phyloP scores from a whole-genome alignment of 805 yeast genomes.

The Teunomyces tritomae region DNA sequence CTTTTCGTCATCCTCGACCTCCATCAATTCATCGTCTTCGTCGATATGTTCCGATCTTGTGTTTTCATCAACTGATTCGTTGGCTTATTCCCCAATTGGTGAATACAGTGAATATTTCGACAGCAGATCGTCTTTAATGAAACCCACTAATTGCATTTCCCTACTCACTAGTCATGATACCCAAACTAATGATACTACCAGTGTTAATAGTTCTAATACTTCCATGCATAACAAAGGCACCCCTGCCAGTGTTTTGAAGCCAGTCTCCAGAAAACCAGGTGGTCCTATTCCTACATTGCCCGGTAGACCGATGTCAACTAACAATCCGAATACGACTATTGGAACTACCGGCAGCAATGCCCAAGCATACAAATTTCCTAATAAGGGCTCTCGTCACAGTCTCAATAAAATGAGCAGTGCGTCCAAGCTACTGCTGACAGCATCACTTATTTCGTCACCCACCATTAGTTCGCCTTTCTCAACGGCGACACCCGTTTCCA shows the following conservation, averaged over 20 bases:
- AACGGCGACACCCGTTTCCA: slow-evolving; percentile 28
- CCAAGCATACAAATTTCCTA: slow-evolving; percentile 13
- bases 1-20: slow-evolving; percentile 20
- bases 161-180: neutral
- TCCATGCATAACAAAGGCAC: slow-evolving; percentile 1
- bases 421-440: slow-evolving; percentile 7
- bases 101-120: slow-evolving; percentile 27
- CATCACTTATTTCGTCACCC: slow-evolving; percentile 24
- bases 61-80: slow-evolving; percentile 30
- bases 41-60: slow-evolving; percentile 26
- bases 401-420: slow-evolving; percentile 10
- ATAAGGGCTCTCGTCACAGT: slow-evolving; percentile 11
- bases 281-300: slow-evolving; percentile 8
- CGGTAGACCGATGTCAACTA: neutral
- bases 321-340: neutral
- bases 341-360: neutral
- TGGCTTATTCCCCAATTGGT: slow-evolving; percentile 20
- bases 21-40: slow-evolving; percentile 30
- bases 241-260: slow-evolving; percentile 8
- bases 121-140: slow-evolving; percentile 9
- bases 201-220: slow-evolving; percentile 1
- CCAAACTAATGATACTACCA: neutral
- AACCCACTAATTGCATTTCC: neutral
- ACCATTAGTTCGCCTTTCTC: slow-evolving; percentile 35
- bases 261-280: slow-evolving; percentile 8